Base-by-base conservation (phyloP, 2,329 filamentous ascomycete genomes). In the Fusarium oligoseptatum region DNA sequence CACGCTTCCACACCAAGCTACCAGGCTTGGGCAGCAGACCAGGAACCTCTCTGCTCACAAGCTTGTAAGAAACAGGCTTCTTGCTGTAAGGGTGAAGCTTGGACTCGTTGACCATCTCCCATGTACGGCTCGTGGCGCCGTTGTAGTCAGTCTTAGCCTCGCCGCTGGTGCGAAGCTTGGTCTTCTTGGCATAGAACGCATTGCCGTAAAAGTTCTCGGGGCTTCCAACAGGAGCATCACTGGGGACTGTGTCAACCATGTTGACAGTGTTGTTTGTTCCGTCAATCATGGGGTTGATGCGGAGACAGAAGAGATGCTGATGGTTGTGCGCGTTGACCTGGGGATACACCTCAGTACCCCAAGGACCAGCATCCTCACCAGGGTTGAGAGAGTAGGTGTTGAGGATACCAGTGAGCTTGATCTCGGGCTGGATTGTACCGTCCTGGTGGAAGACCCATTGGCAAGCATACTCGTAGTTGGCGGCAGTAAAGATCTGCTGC, bases 321-420 rank as follows among this genome's bases (percentile, higher is more conserved):
- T 98, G 95, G 85, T 98, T 98, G 85, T 98, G 95, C 0, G 95
- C 95, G 79, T 98, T 97, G 80, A 98, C 87, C 0, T 94, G 94
- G 1, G 74, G 74, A 80, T 96, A 97, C 10, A 98, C 95, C 82
- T 97, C 92, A 0, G 95, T 97, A 66, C 95, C 95, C 94, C 94
- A 98, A 69, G 94, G 94, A 34, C 93, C 87, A 10, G 93, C 93
- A 73, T 97, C 94, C 83, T 98, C 95, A 56, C 91, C 93, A 0
- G 92, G 90, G 77, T 92, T 90, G 88, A 98, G 92, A 29, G 92
- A 87, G 78, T 97, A 98, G 0, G 95, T 98, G 87, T 98, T 98
- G 64, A 98, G 86, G 81, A 98, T 97, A 62, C 95, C 95, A 0
- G 95, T 98, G 32, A 98, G 90, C 83, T 96, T 94, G 82, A 98